phyloP scores from a whole-genome alignment of 163 green algal genomes.

The Chlamydomonas reinhardtii region DNA sequence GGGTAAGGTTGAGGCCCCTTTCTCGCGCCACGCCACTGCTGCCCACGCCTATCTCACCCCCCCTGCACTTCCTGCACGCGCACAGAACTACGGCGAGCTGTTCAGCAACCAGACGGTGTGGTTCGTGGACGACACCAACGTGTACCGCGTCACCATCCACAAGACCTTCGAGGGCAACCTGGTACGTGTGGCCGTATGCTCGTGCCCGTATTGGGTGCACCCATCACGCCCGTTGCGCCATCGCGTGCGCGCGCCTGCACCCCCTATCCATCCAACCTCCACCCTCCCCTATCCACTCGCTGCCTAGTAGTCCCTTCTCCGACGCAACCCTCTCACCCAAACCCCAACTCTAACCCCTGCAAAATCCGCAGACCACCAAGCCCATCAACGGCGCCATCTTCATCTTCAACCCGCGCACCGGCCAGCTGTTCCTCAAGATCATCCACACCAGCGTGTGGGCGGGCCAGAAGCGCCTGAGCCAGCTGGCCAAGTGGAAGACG shows the following conservation, averaged over 20 bases:
- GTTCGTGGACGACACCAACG: conserved; percentile 99
- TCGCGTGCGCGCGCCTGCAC: no score
- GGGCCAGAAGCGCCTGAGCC: conserved; percentile 98
- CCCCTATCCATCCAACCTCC: no score
- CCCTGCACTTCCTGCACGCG: background rate
- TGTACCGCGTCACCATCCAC: conserved; percentile 99
- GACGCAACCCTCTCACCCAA: no score
- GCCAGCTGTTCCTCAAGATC: conserved; percentile 96
- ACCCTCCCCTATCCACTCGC: no score
- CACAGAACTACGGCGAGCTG: conserved; percentile 94
- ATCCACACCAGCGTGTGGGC: conserved; percentile 99
- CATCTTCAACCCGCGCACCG: conserved; percentile 98
- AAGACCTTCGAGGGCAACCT: conserved; percentile 99
- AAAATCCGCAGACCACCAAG: conserved; percentile 84
- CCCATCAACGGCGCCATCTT: conserved; percentile 99
- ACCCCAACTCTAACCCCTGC: background rate
- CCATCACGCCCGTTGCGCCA: no score
- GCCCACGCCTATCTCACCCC: background rate
- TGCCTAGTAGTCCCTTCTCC: no score
- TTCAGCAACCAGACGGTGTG: conserved; percentile 97
- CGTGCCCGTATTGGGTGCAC: no score
- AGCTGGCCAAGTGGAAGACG: conserved; percentile 99
- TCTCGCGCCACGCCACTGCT: no score
- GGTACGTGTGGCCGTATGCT: background rate
- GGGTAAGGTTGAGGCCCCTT: no score